Evolutionary conservation across 306 rosid species (phyloP), one percentile per base, ranked within the genome.

Genomic region (Psophocarpus tetragonolobus): DNA sequence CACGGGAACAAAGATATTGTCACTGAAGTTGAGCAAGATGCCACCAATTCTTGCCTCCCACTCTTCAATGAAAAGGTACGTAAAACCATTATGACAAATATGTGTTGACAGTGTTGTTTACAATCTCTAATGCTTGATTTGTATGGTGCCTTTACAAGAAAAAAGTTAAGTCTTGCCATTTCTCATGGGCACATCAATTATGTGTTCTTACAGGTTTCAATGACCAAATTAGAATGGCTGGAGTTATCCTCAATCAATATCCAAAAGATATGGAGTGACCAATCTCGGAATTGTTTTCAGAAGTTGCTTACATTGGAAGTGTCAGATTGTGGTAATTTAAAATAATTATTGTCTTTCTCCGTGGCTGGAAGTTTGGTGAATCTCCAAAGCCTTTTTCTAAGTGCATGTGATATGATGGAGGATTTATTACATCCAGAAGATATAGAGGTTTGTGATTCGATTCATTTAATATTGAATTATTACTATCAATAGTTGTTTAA

Each of bases 201-300:
- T 14, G 5, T 12, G 48, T 3, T 17, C 47, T 60, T 23, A 26
- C 66, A 82, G 85, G 68, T 82, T 21, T 18, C n/a, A 23, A 14
- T 70, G 5, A 78, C 82, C 39, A 76, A 82, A 3, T 72, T 82
- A 35, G 78, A 82, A 53, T 18, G 27, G 12, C 63, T 82, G 78
- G 27, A 76, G 29, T 23, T 76, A 12, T 76, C 42, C 65, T 82
- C 74, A 14, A 61, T 82, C 30, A 63, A 51, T 15, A 47, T 58
- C 0, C 14, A 27, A 0, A 32, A 51, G 53, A 76, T 76, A 48
- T 71, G 78, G 74, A 64, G 29, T 11, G 74, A 76, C 20, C 82
- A n/a, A n/a, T 35, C 9, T 18, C 10, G 7, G 1, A 6, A 30
- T 14, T 7, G 39, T 26, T 68, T 81, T 68, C 61, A 75, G 20